Conservation (phyloP, 116 monocot species). For the Thalassia testudinum region DNA sequence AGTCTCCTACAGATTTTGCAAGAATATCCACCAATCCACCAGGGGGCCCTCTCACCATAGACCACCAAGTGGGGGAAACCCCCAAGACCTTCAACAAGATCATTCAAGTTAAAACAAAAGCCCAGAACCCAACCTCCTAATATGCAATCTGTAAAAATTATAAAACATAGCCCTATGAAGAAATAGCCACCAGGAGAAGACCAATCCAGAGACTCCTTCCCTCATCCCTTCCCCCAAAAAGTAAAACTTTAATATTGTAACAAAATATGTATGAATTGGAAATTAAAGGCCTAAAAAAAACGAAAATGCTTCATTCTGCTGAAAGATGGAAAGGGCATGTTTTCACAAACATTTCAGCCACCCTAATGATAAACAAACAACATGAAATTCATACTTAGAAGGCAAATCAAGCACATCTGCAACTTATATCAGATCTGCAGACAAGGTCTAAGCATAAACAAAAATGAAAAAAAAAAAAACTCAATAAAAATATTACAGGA, state of each 20-base stretch:
- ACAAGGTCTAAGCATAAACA: no score
- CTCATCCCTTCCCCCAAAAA: not conserved
- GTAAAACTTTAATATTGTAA: not conserved
- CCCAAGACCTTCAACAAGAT: conserved; percentile 99
- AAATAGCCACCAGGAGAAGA: no score
- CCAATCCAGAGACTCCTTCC: not conserved
- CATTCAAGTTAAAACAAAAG: conserved; percentile 67
- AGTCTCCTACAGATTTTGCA: conserved; percentile 66
- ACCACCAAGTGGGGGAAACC: conserved; percentile 81
- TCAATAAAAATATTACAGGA: no score
- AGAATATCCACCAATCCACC: conserved; percentile 90
- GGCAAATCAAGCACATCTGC: no score
- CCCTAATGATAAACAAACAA: no score
- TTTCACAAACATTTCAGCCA: no score
- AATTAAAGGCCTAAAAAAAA: not conserved
- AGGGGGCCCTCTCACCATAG: conserved; percentile 87
- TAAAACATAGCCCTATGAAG: not conserved
- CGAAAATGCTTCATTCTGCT: no score
- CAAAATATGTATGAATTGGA: not conserved
- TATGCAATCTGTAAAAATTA: not conserved
- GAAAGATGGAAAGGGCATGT: no score
- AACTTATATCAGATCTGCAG: no score
- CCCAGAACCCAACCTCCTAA: not conserved
- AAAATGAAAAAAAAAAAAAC: no score
- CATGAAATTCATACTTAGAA: no score